These are phyloP conservation scores for Colletotrichum costaricense DNA, from an alignment of 2,329 filamentous ascomycete species.

Conservation along the genomic window DNA sequence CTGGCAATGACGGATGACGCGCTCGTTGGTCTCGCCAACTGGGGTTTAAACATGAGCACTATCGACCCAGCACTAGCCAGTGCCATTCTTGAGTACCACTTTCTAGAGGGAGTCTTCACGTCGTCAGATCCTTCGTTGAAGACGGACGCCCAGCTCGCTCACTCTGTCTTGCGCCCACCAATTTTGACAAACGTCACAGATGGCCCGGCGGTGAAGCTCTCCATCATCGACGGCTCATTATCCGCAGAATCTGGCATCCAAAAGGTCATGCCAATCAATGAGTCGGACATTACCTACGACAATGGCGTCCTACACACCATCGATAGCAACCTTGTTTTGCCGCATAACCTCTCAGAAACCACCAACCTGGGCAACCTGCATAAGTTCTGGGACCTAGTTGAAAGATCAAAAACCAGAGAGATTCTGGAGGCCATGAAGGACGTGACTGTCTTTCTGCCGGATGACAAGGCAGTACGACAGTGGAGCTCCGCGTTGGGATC, in stretches of 20 bases:
- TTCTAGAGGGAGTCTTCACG: background rate
- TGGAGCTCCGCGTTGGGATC: background rate
- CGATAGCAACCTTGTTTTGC: conserved; percentile 1
- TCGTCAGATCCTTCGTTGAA: background rate
- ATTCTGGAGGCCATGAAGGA: background rate
- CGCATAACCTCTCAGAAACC: conserved; percentile 10
- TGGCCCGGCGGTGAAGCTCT: conserved; percentile 3
- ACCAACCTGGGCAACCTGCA: background rate
- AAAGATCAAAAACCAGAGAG: background rate
- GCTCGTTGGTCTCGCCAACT: background rate
- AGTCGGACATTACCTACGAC: background rate
- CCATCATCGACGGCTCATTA: background rate
- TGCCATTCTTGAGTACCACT: conserved; percentile 1
- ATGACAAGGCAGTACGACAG: background rate
- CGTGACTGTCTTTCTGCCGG: background rate
- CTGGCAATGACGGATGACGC: conserved; percentile 7
- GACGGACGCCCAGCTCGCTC: background rate
- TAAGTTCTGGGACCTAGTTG: background rate
- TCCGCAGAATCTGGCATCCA: background rate
- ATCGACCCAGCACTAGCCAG: conserved; percentile 1
- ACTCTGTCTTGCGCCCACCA: background rate
- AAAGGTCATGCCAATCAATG: conserved; percentile 1
- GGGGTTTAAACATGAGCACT: background rate
- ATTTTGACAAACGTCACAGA: background rate
- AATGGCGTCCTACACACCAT: conserved; percentile 1